phyloP scores from a whole-genome alignment of 1,284 basidiomycete genomes.

The Papiliotrema flavescens region DNA sequence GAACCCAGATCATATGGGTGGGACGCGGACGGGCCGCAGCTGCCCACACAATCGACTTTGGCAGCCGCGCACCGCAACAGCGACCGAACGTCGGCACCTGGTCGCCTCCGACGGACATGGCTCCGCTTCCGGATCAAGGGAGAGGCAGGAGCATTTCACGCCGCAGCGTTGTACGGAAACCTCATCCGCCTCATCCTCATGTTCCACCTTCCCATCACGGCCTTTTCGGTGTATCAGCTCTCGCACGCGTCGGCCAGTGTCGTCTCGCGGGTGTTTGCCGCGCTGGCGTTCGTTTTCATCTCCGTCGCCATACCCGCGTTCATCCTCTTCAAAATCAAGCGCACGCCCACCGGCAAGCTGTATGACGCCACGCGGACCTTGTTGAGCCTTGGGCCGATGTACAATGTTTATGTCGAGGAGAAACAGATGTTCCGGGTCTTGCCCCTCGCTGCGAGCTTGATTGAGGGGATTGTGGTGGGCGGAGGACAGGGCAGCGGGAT shows the following conservation, averaged over 20 bases:
- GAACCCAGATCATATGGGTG: slow-evolving; percentile 12
- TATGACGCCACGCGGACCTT: slow-evolving; percentile 92
- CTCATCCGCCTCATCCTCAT: slow-evolving; percentile 81
- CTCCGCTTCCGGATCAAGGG: slow-evolving; percentile 46
- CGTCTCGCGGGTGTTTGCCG: slow-evolving; percentile 45
- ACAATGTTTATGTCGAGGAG: slow-evolving; percentile 89
- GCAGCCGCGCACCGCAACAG: slow-evolving; percentile 4
- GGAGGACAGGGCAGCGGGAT: slow-evolving; percentile 85
- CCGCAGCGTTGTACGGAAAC: slow-evolving; percentile 62
- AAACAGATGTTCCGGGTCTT: slow-evolving; percentile 83
- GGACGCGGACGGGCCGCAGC: slow-evolving; percentile 11
- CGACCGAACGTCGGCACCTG: slow-evolving; percentile 5
- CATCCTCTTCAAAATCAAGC: slow-evolving; percentile 69
- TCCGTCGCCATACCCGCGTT: slow-evolving; percentile 72
- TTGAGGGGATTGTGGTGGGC: slow-evolving; percentile 76
- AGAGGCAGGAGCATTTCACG: slow-evolving; percentile 49
- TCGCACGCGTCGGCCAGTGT: slow-evolving; percentile 56
- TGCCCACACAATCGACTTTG: slow-evolving; percentile 19
- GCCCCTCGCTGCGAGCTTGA: slow-evolving; percentile 74
- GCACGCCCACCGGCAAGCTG: slow-evolving; percentile 79
- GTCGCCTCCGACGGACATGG: slow-evolving; percentile 36
- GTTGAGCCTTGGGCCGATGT: slow-evolving; percentile 86
- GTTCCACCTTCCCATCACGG: slow-evolving; percentile 90
- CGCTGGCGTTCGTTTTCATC: slow-evolving; percentile 62
- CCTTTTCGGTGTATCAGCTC: slow-evolving; percentile 86